Conservation (phyloP, 306 rosid species). For the Casuarina equisetifolia region DNA sequence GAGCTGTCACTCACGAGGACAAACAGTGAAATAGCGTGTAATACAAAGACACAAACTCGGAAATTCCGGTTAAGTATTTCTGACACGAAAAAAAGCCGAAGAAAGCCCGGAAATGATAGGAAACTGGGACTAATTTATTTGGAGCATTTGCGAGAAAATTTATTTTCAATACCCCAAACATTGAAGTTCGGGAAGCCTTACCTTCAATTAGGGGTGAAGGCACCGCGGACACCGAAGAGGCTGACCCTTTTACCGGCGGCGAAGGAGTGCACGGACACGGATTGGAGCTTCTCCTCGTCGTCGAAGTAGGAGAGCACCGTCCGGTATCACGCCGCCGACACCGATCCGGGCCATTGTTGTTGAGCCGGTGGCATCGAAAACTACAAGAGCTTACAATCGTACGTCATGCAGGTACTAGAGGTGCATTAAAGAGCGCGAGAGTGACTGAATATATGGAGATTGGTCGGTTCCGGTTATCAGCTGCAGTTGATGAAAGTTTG, state of each 20-base stretch:
- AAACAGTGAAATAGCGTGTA: neutral
- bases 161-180: neutral
- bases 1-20: neutral
- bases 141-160: too few relatives aligned
- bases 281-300: conserved; percentile 46
- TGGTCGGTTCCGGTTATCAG: neutral
- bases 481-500: conserved; percentile 20
- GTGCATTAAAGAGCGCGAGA: too few relatives aligned
- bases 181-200: neutral
- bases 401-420: neutral
- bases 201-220: conserved; percentile 96
- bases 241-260: conserved; percentile 70
- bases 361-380: neutral
- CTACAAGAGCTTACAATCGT: neutral
- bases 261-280: conserved; percentile 59
- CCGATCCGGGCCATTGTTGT: conserved; percentile 65
- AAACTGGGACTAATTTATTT: too few relatives aligned
- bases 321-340: conserved; percentile 64
- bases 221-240: conserved; percentile 90
- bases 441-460: neutral
- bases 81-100: too few relatives aligned
- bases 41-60: neutral
- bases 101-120: too few relatives aligned
- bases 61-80: neutral
- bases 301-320: conserved; percentile 63